phyloP scores from a whole-genome alignment of 2,329 filamentous ascomycete genomes.

The Microsporum audouinii region DNA sequence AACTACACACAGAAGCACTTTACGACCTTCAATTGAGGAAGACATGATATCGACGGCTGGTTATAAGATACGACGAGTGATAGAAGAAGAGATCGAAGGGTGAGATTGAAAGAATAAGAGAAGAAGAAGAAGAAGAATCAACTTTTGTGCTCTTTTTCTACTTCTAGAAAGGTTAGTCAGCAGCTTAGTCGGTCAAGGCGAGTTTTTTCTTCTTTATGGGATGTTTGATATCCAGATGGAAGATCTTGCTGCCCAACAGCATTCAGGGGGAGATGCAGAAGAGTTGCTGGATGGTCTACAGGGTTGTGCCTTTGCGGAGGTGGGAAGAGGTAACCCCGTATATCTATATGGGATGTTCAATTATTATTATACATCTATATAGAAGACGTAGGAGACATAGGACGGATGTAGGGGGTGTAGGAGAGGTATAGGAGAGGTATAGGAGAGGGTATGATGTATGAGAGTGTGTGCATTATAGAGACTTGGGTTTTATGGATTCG shows the following conservation, averaged over 20 bases:
- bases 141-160: not conserved
- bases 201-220: not conserved
- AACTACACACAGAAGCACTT: conserved; percentile 14
- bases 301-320: not conserved
- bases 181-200: not conserved
- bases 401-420: not conserved
- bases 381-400: not conserved
- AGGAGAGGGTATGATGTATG: not conserved
- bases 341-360: not conserved
- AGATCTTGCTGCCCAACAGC: not conserved
- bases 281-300: not conserved
- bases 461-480: not conserved
- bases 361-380: not conserved
- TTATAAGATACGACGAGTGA: not conserved
- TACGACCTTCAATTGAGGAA: conserved; percentile 13
- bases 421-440: not conserved
- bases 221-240: not conserved
- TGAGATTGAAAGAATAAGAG: not conserved
- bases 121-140: not conserved
- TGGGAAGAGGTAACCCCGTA: not conserved
- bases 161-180: not conserved
- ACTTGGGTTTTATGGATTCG: not conserved
- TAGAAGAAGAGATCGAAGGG: not conserved
- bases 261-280: not conserved
- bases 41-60: not conserved